phyloP scores from a whole-genome alignment of 192 early-diverging fungal species.

The Backusella luteola region DNA sequence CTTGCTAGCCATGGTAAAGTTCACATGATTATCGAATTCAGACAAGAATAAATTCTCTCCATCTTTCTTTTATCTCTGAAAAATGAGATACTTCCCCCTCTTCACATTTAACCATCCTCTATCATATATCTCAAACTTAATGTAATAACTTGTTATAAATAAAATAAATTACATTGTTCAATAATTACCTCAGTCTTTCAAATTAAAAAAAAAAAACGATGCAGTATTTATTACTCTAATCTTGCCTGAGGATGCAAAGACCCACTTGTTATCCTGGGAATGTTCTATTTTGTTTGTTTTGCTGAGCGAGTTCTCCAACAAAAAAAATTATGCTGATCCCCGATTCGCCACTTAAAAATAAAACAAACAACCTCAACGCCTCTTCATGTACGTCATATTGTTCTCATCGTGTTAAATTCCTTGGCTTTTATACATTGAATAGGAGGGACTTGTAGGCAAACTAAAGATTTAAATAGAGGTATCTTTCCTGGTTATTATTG shows the following conservation, averaged over 20 bases:
- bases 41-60: background rate
- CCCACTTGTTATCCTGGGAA: too few species aligned
- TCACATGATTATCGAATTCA: constrained; percentile 36
- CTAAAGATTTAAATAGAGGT: background rate
- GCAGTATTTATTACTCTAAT: too few species aligned
- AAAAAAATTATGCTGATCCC: background rate
- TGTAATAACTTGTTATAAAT: background rate
- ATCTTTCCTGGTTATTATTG: too few species aligned
- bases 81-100: background rate
- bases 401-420: background rate
- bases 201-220: too few species aligned
- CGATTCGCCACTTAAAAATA: background rate
- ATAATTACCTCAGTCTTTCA: background rate
- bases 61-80: background rate
- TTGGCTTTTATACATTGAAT: background rate
- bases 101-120: background rate
- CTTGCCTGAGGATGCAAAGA: too few species aligned
- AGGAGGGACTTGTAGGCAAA: background rate
- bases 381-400: background rate
- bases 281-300: background rate
- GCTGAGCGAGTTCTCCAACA: background rate
- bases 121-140: background rate
- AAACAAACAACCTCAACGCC: background rate
- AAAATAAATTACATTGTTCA: background rate
- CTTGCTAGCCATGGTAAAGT: constrained; percentile 28